Base-by-base conservation (phyloP, 2,329 filamentous ascomycete species). In the Aureobasidium sp. region DNA sequence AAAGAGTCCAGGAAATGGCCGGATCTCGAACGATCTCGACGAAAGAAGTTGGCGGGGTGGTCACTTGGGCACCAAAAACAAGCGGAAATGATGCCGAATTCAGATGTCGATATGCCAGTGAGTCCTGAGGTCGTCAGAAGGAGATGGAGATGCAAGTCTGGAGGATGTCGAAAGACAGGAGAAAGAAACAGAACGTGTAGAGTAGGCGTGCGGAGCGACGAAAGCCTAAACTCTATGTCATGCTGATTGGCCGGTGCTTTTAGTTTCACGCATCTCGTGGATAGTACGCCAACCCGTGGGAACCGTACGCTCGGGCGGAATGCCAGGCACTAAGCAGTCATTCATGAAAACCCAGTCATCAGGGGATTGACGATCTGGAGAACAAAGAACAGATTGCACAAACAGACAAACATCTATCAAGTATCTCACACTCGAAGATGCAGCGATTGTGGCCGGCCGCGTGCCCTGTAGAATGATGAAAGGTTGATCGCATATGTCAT, bases 131-230 rank as follows among this genome's bases (percentile, higher is more conserved):
- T 44, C 30, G 42, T 37, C 42, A 3, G 54, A 48, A 32, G 1
- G 54, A 58, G 41, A 39, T 58, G 41, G 53, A 48, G 54, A 34
- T 58, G 54, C 48, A 11, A 48, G 54, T 27, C 37, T 37, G 32
- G 42, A 44, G 34, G 57, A 50, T 59, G 57, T 59, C 37, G 57
- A 59, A 50, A 42, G 57, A 59, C 57, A 59, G 57, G 57, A 59
- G 57, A 59, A 50, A 25, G 57, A 59, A 50, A 59, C 44, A 49
- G 57, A 59, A 59, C 57, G 57, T 59, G 57, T 59, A 59, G 57
- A 50, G 37, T 50, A 59, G 57, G 57, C 57, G 57, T 59, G 54
- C 42, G 57, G 57, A 59, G 57, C 54, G 54, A 58, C 51, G 32
- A 59, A 59, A 59, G 57, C 57, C 57, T 21, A 59, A 50, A 59